Conservation (phyloP, 345 rosid genomes). For the Cardamine resedifolia region DNA sequence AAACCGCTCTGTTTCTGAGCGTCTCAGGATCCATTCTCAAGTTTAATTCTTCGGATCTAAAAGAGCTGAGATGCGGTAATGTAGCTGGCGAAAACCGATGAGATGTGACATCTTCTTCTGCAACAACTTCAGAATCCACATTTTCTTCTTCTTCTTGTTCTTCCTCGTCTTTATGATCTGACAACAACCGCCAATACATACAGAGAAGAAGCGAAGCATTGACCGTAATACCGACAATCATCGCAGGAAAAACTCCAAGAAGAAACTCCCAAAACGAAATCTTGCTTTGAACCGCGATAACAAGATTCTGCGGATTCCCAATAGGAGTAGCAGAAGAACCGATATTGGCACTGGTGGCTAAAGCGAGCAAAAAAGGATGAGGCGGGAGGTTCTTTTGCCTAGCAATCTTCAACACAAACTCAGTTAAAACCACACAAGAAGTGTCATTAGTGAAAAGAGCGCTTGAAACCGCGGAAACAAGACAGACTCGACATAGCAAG, state of each 20-base stretch:
- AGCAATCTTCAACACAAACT: constrained; percentile 76
- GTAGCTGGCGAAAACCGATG: constrained; percentile 78
- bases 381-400: constrained; percentile 81
- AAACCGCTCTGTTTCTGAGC: constrained; percentile 48
- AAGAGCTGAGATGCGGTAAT: constrained; percentile 42
- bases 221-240: constrained; percentile 58
- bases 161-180: constrained; percentile 48
- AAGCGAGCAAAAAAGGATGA: constrained; percentile 72
- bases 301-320: constrained; percentile 88
- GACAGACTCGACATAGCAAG: constrained; percentile 61
- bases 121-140: constrained; percentile 40
- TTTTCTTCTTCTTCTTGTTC: constrained; percentile 40
- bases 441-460: constrained; percentile 91
- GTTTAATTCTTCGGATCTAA: constrained; percentile 47
- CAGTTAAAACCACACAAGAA: constrained; percentile 73
- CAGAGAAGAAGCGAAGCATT: constrained; percentile 58
- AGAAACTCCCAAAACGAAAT: constrained; percentile 65
- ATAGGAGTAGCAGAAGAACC: constrained; percentile 89
- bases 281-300: constrained; percentile 69
- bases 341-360: constrained; percentile 83
- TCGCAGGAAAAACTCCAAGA: constrained; percentile 62
- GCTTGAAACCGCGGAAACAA: constrained; percentile 74
- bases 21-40: constrained; percentile 41
- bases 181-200: constrained; percentile 70
- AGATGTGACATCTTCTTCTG: constrained; percentile 51